Percentiles rank a stretch among this genome's conserved stretches.
phyloP scores from a whole-genome alignment of 768 basidiomycete species.

The Lentinula guzmanii region DNA sequence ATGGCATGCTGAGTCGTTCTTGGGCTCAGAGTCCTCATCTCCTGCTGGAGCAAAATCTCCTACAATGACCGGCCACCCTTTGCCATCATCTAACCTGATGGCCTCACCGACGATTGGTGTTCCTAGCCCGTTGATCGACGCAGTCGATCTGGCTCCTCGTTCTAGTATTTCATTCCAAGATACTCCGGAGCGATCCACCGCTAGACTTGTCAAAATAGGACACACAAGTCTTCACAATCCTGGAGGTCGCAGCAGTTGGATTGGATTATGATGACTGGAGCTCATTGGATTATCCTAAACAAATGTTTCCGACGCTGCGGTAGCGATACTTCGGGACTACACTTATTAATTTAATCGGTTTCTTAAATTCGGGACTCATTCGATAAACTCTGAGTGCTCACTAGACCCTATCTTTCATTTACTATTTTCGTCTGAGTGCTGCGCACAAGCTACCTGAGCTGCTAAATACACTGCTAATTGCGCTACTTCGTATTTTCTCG shows the following conservation, averaged over 20 bases:
- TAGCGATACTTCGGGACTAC: neutral
- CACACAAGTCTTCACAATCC: conserved; percentile 93
- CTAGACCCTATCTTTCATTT: no score
- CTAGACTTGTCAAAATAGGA: conserved; percentile 77
- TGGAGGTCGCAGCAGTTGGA: conserved; percentile 87
- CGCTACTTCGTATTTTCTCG: neutral
- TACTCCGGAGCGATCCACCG: conserved; percentile 10
- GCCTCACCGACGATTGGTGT: conserved; percentile 20
- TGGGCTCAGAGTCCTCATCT: conserved; percentile 26
- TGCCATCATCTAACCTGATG: conserved; percentile 10
- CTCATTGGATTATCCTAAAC: neutral
- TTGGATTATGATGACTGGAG: conserved; percentile 49
- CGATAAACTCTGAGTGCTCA: no score
- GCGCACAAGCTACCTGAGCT: neutral
- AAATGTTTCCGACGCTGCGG: neutral
- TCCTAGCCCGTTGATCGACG: conserved; percentile 73
- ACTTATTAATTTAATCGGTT: neutral
- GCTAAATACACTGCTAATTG: neutral
- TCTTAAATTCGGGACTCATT: no score
- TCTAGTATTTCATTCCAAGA: conserved; percentile 11
- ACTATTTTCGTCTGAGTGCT: neutral
- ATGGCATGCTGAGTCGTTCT: conserved; percentile 94
- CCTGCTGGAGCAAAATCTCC: conserved; percentile 1
- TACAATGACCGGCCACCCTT: conserved; percentile 14
- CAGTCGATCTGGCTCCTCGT: conserved; percentile 32